Evolutionary conservation across 1,284 basidiomycete genomes (phyloP).

Genomic region (Trichosporon ovoides): DNA sequence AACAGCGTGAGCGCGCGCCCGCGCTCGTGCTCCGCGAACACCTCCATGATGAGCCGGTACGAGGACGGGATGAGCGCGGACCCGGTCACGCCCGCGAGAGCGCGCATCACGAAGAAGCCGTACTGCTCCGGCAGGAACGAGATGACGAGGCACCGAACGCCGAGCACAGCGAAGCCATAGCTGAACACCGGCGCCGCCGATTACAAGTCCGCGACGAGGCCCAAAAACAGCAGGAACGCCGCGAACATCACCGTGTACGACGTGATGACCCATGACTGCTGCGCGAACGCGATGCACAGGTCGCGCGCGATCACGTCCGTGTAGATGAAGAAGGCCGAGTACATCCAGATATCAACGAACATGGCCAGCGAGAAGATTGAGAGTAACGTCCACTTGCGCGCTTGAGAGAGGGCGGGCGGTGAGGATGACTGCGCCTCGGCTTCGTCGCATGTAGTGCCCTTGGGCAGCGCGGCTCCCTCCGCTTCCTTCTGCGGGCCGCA

Average conservation of each 20-base stretch:
- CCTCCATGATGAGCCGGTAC: conserved; percentile 32
- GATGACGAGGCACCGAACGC: conserved; percentile 32
- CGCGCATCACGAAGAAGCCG: conserved; percentile 38
- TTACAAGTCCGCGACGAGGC: conserved; percentile 32
- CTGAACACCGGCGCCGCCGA: conserved; percentile 30
- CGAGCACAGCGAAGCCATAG: conserved; percentile 29
- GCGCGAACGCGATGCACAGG: conserved; percentile 23
- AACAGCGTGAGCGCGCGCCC: conserved; percentile 31
- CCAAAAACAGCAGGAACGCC: conserved; percentile 34
- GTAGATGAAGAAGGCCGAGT: conserved; percentile 24
- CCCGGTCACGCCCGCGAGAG: conserved; percentile 34
- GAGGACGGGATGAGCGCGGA: conserved; percentile 32
- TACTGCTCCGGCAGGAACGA: conserved; percentile 37
- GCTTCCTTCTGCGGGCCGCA: too few species aligned
- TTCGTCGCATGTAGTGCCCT: too few species aligned
- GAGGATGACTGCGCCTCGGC: background rate
- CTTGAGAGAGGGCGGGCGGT: conserved; percentile 9
- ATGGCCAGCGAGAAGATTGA: conserved; percentile 22
- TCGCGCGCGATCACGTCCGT: conserved; percentile 21
- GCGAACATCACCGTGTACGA: conserved; percentile 33
- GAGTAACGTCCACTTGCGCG: conserved; percentile 29
- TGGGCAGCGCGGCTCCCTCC: too few species aligned
- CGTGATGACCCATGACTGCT: conserved; percentile 32
- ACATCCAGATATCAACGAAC: conserved; percentile 22
- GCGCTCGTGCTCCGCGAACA: conserved; percentile 26